Evolutionary conservation across 352 stramenopile genomes (phyloP).

Genomic region (Pythium sp.): DNA sequence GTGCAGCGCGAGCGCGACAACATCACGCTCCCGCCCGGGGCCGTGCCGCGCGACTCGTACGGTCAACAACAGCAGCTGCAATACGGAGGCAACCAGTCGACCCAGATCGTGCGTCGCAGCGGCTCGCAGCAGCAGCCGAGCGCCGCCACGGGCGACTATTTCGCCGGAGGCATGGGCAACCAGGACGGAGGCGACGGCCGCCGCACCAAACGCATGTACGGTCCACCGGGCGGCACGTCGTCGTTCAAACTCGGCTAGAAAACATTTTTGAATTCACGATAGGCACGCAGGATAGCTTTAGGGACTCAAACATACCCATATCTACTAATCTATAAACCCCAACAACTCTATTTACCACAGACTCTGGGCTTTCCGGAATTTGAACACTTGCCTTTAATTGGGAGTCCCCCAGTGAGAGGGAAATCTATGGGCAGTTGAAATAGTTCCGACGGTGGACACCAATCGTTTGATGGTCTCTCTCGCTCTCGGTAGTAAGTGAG

Average conservation of each 20-base stretch:
- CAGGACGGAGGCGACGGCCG: constrained; percentile 28
- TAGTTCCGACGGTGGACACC: too few relatives aligned
- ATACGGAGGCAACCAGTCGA: background rate
- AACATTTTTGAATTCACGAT: too few relatives aligned
- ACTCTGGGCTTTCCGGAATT: too few relatives aligned
- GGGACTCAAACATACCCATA: too few relatives aligned
- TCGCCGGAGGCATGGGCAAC: constrained; percentile 29
- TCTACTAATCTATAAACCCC: too few relatives aligned
- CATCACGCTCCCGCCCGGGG: constrained; percentile 35
- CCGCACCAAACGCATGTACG: constrained; percentile 51
- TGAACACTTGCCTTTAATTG: too few relatives aligned
- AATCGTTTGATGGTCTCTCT: too few relatives aligned
- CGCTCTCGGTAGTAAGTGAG: too few relatives aligned
- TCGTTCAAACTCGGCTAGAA: constrained; percentile 52
- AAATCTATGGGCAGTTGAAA: too few relatives aligned
- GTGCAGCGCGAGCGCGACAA: constrained; percentile 40
- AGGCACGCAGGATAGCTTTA: too few relatives aligned
- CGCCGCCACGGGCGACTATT: constrained; percentile 34
- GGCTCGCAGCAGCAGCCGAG: constrained; percentile 19
- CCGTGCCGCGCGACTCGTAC: constrained; percentile 30
- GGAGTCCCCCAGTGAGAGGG: too few relatives aligned
- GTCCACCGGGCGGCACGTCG: constrained; percentile 31
- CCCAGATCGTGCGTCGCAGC: constrained; percentile 8
- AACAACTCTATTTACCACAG: too few relatives aligned
- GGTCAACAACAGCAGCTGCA: constrained; percentile 14